Percentiles rank a stretch among this genome's conserved stretches.
Evolutionary conservation across 768 basidiomycete genomes (phyloP).

Genomic region (Crassisporium funariophilum): DNA sequence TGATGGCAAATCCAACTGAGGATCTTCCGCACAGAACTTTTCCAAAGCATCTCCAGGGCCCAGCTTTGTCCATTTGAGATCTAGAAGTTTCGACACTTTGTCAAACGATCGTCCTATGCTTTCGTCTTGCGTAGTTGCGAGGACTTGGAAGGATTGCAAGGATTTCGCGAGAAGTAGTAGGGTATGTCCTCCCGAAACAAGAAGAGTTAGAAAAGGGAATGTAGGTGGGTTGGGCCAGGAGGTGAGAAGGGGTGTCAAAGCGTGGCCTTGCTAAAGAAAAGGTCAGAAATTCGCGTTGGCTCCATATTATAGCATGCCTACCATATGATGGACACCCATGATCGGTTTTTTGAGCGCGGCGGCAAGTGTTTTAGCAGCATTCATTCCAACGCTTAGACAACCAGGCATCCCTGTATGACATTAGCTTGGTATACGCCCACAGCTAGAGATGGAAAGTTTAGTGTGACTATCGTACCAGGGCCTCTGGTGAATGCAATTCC

Average conservation of each 20-base stretch:
- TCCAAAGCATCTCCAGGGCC: constrained; percentile 87
- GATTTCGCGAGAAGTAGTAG: constrained; percentile 77
- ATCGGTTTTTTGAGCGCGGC: constrained; percentile 77
- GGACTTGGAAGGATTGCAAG: constrained; percentile 56
- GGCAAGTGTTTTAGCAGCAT: constrained; percentile 85
- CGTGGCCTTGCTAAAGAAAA: constrained; percentile 81
- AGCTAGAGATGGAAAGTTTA: constrained; percentile 5
- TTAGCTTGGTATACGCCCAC: constrained; percentile 2
- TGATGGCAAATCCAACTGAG: constrained; percentile 26
- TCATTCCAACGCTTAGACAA: constrained; percentile 77
- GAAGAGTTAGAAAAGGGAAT: constrained; percentile 87
- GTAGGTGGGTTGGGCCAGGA: constrained; percentile 44
- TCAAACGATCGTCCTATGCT: constrained; percentile 83
- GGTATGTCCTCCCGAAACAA: constrained; percentile 95
- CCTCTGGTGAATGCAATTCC: constrained; percentile 93
- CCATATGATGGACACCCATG: constrained; percentile 96
- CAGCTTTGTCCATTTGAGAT: constrained; percentile 59
- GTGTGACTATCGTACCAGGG: constrained; percentile 53
- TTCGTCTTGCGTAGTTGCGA: constrained; percentile 76
- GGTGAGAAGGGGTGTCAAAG: constrained; percentile 79
- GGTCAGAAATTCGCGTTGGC: background rate
- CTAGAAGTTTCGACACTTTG: constrained; percentile 74
- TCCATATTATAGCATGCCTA: constrained; percentile 31
- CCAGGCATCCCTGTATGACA: constrained; percentile 68
- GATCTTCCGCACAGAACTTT: constrained; percentile 52